Evolutionary conservation across 805 yeast genomes (phyloP), one percentile per base, ranked within the genome.

Genomic region (Ogataea allantospora): DNA sequence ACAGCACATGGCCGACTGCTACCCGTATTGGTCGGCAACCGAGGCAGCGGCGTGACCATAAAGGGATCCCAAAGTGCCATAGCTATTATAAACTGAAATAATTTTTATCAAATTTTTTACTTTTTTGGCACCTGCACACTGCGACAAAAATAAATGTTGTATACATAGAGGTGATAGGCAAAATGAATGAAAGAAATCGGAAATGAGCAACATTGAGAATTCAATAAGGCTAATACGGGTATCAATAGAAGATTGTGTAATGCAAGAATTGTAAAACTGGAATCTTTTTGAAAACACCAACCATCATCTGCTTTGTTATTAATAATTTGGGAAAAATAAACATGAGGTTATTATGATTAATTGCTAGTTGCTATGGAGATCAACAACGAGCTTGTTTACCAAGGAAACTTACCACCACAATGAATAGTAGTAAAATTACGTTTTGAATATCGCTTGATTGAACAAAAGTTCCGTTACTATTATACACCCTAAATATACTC

Each of bases 21-120:
- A 24, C 50, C 50, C 6, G 49, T 23, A 21, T 48, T 55, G 4
- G 51, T 46, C 19, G 63, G 56, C 13, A 60, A 41, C 30, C 65
- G 57, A 16, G 65, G 65, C 27, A 60, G 38, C 30, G 56, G 51
- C 5, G 63, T 55, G 18, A 60, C 55, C 49, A 60, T 57, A 52
- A 57, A 60, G 12, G 62, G 54, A 27, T 58, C 65, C 29, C 47
- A 42, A 9, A 60, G 30, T 34, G 40, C 35, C 8, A 17, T 24
- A 33, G 42, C 33, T 34, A 38, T 41, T 29, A 31, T 28, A n/a
- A n/a, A n/a, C n/a, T 20, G 25, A 27, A 33, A 31, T 36, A 31
- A n/a, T 29, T 34, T 35, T 22, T 31, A 18, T 12, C 23, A 22
- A 29, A 32, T 16, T 21, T 35, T 33, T 29, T 33, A 20, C 15